A percentile compares a stretch with the other conserved stretches of the same genome.
Conservation (phyloP, 2,329 filamentous ascomycete species). For the Trichophyton rubrum region DNA sequence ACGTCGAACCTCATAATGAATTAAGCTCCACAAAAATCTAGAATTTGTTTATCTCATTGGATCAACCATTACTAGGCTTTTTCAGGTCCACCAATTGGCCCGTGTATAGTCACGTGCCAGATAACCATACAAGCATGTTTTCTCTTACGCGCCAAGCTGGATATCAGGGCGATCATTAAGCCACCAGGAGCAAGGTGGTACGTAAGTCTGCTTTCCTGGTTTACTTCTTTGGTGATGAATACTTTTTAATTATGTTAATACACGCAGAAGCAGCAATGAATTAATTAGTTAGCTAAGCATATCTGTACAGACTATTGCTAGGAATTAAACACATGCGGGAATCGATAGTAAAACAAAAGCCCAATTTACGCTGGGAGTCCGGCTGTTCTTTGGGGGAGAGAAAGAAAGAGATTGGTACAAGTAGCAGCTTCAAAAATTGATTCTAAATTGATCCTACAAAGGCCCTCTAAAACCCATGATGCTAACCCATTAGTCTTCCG, state of each 20-base stretch:
- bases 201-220: neutral
- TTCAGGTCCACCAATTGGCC: too few species aligned
- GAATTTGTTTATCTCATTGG: too few species aligned
- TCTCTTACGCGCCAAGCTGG: neutral
- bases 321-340: neutral
- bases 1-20: too few species aligned
- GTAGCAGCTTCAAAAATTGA: conserved; percentile 2
- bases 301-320: neutral
- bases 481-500: conserved; percentile 32
- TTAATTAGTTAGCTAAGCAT: neutral
- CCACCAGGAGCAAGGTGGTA: neutral
- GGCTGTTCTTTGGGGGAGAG: neutral
- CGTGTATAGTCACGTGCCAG: too few species aligned
- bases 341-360: neutral
- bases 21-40: too few species aligned
- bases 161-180: neutral
- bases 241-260: neutral
- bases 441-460: conserved; percentile 4
- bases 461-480: neutral
- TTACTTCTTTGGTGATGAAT: neutral
- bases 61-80: too few species aligned
- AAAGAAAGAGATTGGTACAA: neutral
- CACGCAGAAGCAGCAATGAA: neutral
- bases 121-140: neutral
- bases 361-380: neutral